A percentile compares a stretch with the other conserved stretches of the same genome.
Evolutionary conservation across 2,329 filamentous ascomycete species (phyloP).

Genomic region (Cladosporium sp.): DNA sequence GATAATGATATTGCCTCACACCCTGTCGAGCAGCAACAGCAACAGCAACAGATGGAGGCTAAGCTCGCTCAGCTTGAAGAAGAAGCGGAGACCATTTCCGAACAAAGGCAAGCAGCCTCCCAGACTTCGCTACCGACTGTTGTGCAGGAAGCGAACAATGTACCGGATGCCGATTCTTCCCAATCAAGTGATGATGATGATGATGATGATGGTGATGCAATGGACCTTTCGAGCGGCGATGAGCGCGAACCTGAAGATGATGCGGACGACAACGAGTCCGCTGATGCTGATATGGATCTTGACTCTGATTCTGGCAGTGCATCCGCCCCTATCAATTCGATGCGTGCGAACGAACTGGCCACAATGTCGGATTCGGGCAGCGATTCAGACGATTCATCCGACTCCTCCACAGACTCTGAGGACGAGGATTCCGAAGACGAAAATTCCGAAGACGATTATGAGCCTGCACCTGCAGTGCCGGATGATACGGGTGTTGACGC

Average conservation of each 20-base stretch:
- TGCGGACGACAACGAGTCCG: neutral
- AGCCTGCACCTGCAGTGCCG: slow-evolving; percentile 8
- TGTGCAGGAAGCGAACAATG: neutral
- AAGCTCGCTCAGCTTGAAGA: slow-evolving; percentile 12
- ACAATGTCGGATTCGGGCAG: slow-evolving; percentile 15
- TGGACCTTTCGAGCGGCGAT: slow-evolving; percentile 24
- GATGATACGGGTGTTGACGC: neutral
- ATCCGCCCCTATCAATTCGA: neutral
- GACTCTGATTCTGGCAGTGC: neutral
- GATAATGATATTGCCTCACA: neutral
- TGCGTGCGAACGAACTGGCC: neutral
- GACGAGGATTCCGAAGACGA: slow-evolving; percentile 18
- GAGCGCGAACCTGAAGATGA: slow-evolving; percentile 6
- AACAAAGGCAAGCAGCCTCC: neutral
- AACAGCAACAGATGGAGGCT: slow-evolving; percentile 1
- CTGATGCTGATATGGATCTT: neutral
- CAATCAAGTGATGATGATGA: slow-evolving; percentile 21
- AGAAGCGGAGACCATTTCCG: slow-evolving; percentile 13
- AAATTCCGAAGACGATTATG: slow-evolving; percentile 18
- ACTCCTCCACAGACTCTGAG: slow-evolving; percentile 22
- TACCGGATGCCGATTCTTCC: neutral
- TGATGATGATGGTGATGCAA: slow-evolving; percentile 26
- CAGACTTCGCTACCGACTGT: neutral
- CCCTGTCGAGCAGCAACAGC: neutral
- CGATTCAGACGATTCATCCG: slow-evolving; percentile 15